Evolutionary conservation across 768 basidiomycete genomes (phyloP).

Genomic region (Lentinus brumalis): DNA sequence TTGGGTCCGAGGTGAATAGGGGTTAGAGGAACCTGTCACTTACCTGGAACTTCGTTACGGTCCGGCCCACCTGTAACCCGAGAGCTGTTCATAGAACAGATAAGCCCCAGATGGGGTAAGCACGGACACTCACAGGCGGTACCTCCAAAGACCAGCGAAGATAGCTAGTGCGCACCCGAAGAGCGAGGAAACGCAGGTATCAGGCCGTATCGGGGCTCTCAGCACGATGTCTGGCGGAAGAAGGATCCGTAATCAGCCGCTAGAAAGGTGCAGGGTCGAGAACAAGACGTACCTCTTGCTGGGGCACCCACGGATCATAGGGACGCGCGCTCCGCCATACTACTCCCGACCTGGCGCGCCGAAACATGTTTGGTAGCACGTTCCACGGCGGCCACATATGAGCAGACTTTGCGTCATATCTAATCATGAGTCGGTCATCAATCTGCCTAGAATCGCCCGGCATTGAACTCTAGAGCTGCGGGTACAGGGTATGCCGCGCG

Average conservation of each 20-base stretch:
- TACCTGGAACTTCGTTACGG: conserved; percentile 9
- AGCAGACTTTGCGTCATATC: conserved; percentile 16
- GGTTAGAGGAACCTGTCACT: conserved; percentile 20
- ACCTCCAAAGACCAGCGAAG: conserved; percentile 15
- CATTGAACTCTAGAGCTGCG: conserved; percentile 23
- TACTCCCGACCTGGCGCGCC: conserved; percentile 15
- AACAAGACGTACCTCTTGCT: conserved; percentile 7
- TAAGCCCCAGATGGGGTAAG: conserved; percentile 22
- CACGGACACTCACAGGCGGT: conserved; percentile 10
- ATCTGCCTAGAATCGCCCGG: conserved; percentile 25
- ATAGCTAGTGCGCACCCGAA: conserved; percentile 8
- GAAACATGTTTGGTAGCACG: conserved; percentile 23
- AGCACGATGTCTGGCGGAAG: background rate
- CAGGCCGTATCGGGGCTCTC: background rate
- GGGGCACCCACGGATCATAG: conserved; percentile 16
- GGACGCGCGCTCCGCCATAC: conserved; percentile 19
- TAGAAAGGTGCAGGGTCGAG: conserved; percentile 1
- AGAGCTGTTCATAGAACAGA: conserved; percentile 23
- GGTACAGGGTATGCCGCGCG: conserved; percentile 13
- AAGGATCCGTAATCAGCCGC: conserved; percentile 5
- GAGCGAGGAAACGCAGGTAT: conserved; percentile 1
- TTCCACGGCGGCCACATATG: conserved; percentile 13
- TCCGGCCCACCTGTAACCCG: conserved; percentile 19
- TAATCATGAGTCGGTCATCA: conserved; percentile 23
- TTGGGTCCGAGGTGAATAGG: conserved; percentile 21